These are phyloP conservation scores for Trifolium dubium DNA, from an alignment of 306 rosid species.

Conservation along the genomic window DNA sequence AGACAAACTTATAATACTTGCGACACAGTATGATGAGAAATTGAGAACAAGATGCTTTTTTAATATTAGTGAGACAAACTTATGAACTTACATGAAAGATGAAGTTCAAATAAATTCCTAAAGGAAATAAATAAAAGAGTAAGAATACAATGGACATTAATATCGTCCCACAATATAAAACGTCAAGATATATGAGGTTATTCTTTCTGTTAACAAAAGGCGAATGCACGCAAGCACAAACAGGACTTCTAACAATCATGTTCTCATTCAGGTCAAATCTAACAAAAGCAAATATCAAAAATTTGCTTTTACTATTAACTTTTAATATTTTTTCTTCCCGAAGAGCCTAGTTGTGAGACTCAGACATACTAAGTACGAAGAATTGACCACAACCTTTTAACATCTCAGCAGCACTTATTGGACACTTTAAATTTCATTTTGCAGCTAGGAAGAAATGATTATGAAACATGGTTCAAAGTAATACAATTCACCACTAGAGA, in stretches of 20 bases:
- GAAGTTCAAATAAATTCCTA: background rate
- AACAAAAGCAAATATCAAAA: background rate
- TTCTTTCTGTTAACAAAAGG: background rate
- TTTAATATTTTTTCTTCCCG: no score
- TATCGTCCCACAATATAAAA: slow-evolving; percentile 2
- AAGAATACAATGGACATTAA: slow-evolving; percentile 27
- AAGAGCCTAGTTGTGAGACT: no score
- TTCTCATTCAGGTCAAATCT: background rate
- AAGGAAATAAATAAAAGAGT: background rate
- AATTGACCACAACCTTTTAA: no score
- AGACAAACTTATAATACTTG: background rate
- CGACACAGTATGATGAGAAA: slow-evolving; percentile 5
- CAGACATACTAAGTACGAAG: no score
- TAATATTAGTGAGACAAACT: background rate
- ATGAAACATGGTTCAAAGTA: background rate
- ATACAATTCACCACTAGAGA: background rate
- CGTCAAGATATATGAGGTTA: background rate
- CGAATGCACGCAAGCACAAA: background rate
- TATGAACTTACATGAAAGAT: slow-evolving; percentile 16
- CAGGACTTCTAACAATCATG: background rate
- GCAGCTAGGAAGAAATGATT: background rate
- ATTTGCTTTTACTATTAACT: background rate
- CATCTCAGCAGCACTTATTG: no score
- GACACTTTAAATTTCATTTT: background rate
- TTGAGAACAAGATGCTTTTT: background rate